A percentile compares a stretch with the other conserved stretches of the same genome.
These are phyloP conservation scores for Boehmeria nivea DNA, from an alignment of 306 rosid genomes.

Conservation along the genomic window DNA sequence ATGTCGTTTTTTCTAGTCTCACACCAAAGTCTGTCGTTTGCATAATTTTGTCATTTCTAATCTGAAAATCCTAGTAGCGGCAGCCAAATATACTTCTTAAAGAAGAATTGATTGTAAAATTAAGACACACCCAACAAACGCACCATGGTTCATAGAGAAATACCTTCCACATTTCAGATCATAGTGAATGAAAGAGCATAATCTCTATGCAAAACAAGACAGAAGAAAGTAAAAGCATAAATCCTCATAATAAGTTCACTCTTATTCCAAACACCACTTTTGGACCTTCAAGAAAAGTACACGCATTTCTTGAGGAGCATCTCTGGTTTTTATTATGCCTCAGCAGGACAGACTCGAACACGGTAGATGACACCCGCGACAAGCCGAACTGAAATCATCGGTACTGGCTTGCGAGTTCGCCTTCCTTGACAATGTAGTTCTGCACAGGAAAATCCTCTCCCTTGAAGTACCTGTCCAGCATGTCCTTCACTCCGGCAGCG, in stretches of 20 bases:
- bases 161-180: too few relatives aligned
- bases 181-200: too few relatives aligned
- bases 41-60: too few relatives aligned
- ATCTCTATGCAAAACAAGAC: neutral
- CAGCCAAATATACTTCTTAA: too few relatives aligned
- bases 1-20: too few relatives aligned
- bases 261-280: constrained; percentile 6
- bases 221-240: neutral
- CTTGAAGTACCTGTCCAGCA: constrained; percentile 86
- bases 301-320: constrained; percentile 6
- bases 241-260: neutral
- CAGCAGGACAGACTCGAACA: neutral
- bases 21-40: too few relatives aligned
- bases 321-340: constrained; percentile 13
- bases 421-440: constrained; percentile 92
- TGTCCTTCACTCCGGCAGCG: constrained; percentile 88
- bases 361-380: too few relatives aligned
- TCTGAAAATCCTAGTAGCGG: too few relatives aligned
- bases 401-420: constrained; percentile 84
- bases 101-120: too few relatives aligned
- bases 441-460: constrained; percentile 85
- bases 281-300: neutral
- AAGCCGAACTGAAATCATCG: constrained; percentile 27
- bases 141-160: too few relatives aligned
- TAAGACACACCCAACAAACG: too few relatives aligned